Conservation (phyloP, 768 basidiomycete genomes). For the Mycena rebaudengoi region DNA sequence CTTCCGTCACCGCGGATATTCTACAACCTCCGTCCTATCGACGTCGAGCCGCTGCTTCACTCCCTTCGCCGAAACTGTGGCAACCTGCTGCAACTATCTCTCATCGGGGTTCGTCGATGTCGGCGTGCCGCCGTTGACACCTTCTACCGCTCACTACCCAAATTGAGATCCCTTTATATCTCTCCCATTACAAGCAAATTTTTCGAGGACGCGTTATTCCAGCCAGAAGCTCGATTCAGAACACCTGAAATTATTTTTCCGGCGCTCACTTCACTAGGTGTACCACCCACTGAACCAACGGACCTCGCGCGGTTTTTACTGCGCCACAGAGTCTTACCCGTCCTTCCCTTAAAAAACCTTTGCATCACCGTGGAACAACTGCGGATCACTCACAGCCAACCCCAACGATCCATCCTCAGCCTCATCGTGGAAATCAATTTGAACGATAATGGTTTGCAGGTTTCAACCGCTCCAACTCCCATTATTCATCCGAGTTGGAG, state of each 20-base stretch:
- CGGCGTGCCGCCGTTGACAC: conserved; percentile 2
- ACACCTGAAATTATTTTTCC: neutral
- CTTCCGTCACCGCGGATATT: no score
- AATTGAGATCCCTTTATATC: neutral
- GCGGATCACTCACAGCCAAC: neutral
- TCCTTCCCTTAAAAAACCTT: neutral
- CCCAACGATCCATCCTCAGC: neutral
- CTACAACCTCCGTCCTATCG: neutral
- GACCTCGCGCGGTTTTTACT: conserved; percentile 17
- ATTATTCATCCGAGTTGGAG: no score
- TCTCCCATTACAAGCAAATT: neutral
- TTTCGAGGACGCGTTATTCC: conserved; percentile 8
- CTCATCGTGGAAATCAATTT: conserved; percentile 1
- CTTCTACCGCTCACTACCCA: conserved; percentile 6
- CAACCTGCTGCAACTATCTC: neutral
- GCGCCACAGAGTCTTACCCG: conserved; percentile 9
- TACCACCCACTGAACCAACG: neutral
- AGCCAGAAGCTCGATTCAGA: conserved; percentile 2
- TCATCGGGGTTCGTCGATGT: neutral
- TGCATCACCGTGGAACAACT: neutral
- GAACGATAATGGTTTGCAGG: neutral
- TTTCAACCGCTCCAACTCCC: no score
- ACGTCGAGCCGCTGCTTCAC: neutral
- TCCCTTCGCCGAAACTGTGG: neutral
- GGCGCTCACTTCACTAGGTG: neutral